A percentile compares a stretch with the other conserved stretches of the same genome.
These are phyloP conservation scores for Heliamphora pulchella DNA, from an alignment of 179 eudicot genomes.

Conservation along the genomic window DNA sequence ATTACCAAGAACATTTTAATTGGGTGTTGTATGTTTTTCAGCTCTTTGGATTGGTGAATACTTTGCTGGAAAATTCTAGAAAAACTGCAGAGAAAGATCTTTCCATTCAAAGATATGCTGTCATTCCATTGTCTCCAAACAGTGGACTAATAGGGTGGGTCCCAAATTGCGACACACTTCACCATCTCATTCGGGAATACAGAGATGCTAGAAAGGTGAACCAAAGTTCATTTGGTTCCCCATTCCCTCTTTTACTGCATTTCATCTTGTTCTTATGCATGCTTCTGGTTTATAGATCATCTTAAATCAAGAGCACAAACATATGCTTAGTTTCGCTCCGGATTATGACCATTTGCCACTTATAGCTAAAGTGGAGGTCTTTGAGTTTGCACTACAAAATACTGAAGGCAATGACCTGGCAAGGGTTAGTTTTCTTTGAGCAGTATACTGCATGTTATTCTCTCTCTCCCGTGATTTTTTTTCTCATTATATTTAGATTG, in stretches of 20 bases:
- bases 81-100: conserved; percentile 94
- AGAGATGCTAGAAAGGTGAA: conserved; percentile 95
- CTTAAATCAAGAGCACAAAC: conserved; percentile 88
- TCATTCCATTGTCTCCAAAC: conserved; percentile 94
- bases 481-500: conserved; percentile 8
- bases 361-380: conserved; percentile 91
- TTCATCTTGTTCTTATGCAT: conserved; percentile 5
- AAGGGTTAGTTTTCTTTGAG: conserved; percentile 44
- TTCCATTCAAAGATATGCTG: conserved; percentile 80
- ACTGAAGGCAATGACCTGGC: conserved; percentile 90
- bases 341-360: conserved; percentile 94
- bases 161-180: conserved; percentile 95
- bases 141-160: conserved; percentile 98
- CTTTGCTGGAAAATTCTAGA: conserved; percentile 82
- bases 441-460: background rate
- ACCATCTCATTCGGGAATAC: conserved; percentile 91
- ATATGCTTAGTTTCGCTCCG: conserved; percentile 86
- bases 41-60: conserved; percentile 96
- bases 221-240: conserved; percentile 6
- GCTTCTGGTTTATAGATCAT: conserved; percentile 52
- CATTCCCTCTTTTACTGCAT: conserved; percentile 2
- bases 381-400: conserved; percentile 81
- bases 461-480: background rate
- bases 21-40: conserved; percentile 22
- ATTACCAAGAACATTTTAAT: background rate